Evolutionary conservation across 257 asterid species (phyloP), one percentile per base, ranked within the genome.

Genomic region (Solanum bulbocastanum): DNA sequence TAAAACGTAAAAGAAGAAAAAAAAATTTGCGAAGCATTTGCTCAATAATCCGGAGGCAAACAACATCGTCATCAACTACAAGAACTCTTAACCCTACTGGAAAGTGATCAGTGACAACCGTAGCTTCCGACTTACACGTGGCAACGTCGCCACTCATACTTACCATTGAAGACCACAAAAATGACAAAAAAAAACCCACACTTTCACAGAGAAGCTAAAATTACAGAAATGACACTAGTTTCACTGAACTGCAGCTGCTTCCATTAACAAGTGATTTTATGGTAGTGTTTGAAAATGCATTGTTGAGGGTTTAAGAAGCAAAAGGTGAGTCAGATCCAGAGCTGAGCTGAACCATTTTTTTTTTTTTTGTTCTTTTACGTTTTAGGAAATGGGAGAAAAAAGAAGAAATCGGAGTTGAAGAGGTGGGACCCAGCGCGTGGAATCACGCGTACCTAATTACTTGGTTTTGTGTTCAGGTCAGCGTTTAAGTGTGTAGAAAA

Each of bases 21-120:
- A n/a, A n/a, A n/a, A n/a, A 95, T 88, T 86, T 93, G 78, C 94
- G 94, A 76, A 95, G 98, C 98, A 95, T 95, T 87, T 89, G 92
- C 90, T 95, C 98, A 33, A 95, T 88, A 66, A 95, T 92, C 46
- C 92, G 93, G 81, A 95, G 89, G 90, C 98, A 95, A 83, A 87
- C 87, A 83, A 92, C 42, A 89, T 93, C 96, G 68, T 95, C 98
- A 35, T 95, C 98, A 90, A 95, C 98, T 87, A 93, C 95, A 87
- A 94, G 89, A 72, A 95, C 98, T 93, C 94, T 95, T 86, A 95
- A 90, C 76, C 98, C 98, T 74, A 25, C 92, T 85, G 98, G 98
- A 75, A 95, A 95, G 92, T 91, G 92, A 86, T 94, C 95, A 87
- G 96, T 85, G 89, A 91, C 93, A 40, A 90, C 91, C 33, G 81